Percentiles rank a stretch among this genome's conserved stretches.
Evolutionary conservation across 192 early-diverging fungal species (phyloP).

Genomic region (Coemansia sp.): DNA sequence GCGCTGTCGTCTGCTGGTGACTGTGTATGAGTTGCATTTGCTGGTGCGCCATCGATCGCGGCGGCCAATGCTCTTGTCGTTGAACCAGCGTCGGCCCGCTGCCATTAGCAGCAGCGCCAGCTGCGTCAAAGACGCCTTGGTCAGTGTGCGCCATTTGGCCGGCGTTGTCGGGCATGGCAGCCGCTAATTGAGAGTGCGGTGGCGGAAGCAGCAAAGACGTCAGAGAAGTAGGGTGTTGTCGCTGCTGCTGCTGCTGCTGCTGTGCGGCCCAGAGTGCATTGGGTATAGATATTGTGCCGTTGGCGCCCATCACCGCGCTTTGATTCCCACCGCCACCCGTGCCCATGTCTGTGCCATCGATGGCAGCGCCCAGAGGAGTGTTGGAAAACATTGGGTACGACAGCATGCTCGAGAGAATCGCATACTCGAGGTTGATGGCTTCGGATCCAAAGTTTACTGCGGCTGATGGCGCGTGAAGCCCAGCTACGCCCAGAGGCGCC

Average conservation of each 20-base stretch:
- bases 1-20: slow-evolving; percentile 12
- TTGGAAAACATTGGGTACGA: slow-evolving; percentile 59
- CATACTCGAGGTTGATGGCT: slow-evolving; percentile 86
- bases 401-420: slow-evolving; percentile 90
- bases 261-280: slow-evolving; percentile 50
- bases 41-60: slow-evolving; percentile 9
- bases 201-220: slow-evolving; percentile 3
- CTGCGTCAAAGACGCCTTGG: background rate
- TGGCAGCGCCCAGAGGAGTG: slow-evolving; percentile 14
- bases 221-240: background rate
- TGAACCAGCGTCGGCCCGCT: slow-evolving; percentile 5
- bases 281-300: slow-evolving; percentile 47
- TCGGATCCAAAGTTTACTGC: slow-evolving; percentile 78
- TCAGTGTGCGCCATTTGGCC: background rate
- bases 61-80: slow-evolving; percentile 34
- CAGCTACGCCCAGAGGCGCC: slow-evolving; percentile 3
- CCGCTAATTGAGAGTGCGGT: slow-evolving; percentile 5
- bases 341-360: slow-evolving; percentile 26
- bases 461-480: slow-evolving; percentile 28
- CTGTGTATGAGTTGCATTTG: background rate
- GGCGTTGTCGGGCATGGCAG: background rate
- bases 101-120: slow-evolving; percentile 4
- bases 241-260: slow-evolving; percentile 26
- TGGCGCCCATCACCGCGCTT: slow-evolving; percentile 24
- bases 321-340: slow-evolving; percentile 40